Evolutionary conservation across 495 filamentous ascomycete species (phyloP).

Genomic region (Wilcoxina mikolae): DNA sequence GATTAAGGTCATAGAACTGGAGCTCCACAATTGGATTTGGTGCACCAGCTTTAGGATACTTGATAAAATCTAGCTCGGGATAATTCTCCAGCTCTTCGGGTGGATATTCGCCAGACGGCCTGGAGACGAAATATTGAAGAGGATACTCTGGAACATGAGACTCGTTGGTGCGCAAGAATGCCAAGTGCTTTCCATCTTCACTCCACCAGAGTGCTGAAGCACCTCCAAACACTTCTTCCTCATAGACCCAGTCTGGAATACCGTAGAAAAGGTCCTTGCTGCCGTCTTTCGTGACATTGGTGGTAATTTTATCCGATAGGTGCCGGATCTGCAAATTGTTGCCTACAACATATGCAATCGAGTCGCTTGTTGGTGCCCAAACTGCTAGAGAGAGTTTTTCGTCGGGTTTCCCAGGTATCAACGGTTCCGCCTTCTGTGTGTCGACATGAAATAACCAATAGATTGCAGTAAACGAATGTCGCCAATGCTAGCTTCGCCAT

Average conservation of each 20-base stretch:
- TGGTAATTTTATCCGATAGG: constrained; percentile 42
- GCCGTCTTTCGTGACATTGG: constrained; percentile 72
- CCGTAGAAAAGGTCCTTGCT: constrained; percentile 82
- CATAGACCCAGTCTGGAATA: constrained; percentile 98
- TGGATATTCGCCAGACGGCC: constrained; percentile 65
- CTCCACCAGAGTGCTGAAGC: constrained; percentile 92
- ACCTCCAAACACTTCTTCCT: constrained; percentile 78
- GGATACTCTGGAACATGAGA: constrained; percentile 83
- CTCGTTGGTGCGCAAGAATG: constrained; percentile 87
- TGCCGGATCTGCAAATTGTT: constrained; percentile 81
- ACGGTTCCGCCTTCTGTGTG: constrained; percentile 59
- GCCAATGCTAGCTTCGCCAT: constrained; percentile 49
- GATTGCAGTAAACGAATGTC: constrained; percentile 66
- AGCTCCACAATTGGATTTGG: constrained; percentile 82
- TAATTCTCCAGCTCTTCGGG: constrained; percentile 67
- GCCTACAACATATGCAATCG: constrained; percentile 66
- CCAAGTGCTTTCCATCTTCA: constrained; percentile 68
- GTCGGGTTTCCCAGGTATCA: constrained; percentile 55
- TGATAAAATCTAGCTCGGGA: constrained; percentile 79
- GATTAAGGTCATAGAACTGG: constrained; percentile 77
- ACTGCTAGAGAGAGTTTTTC: constrained; percentile 65
- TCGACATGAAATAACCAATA: constrained; percentile 94
- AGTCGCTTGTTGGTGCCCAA: constrained; percentile 80
- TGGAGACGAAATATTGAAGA: constrained; percentile 78
- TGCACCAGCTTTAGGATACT: constrained; percentile 91